Base-by-base conservation (phyloP, 176 grass and related monocot species). In the Aegilops tauschii region DNA sequence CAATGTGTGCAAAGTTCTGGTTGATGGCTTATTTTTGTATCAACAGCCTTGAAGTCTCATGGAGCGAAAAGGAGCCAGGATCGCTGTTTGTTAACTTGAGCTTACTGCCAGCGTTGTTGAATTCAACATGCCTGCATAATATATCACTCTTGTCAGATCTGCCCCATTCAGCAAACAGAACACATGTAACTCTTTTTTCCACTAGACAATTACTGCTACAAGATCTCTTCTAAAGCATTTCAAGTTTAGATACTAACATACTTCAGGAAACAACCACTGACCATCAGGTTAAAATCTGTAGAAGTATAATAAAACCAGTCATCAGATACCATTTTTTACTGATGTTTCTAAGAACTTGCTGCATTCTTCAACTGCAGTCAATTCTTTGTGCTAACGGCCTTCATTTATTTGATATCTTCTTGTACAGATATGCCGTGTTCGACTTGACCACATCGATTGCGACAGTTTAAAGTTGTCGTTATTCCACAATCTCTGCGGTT, bases 51-150 rank as follows among this genome's bases (percentile, higher is more conserved):
- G 93, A 95, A 87, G 90, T 92, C 64, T 91, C 65, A 35, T 98
- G 96, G 96, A 72, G 50, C 63, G 96, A 98, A 83, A 92, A 92
- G 90, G 93, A 96, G 71, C 30, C 36, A 58, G 92, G 92, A 73
- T 90, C 90, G 23, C 84, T 80, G 63, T 92, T 95, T 79, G 65
- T 96, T 85, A 98, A 98, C 79, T 69, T 96, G 80, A 96, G 92
- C 82, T 94, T 88, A 70, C 86, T 98, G 50, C 92, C 92, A 86
- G 92, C 96, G 28, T 67, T 98, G 44, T 86, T 98, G 78, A 98
- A 96, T 40, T 98, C 96, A 73, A 82, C 92, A 20, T 98, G 96
- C 87, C 90, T 98, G 70, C 92, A 98, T 79, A 96, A 85, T 52
- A 72, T 96, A 75, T 94, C 93, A 79, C 67, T 68, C 54, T 78